Evolutionary conservation across 768 basidiomycete genomes (phyloP).

Genomic region (Lanmaoa pseudosensibilis): DNA sequence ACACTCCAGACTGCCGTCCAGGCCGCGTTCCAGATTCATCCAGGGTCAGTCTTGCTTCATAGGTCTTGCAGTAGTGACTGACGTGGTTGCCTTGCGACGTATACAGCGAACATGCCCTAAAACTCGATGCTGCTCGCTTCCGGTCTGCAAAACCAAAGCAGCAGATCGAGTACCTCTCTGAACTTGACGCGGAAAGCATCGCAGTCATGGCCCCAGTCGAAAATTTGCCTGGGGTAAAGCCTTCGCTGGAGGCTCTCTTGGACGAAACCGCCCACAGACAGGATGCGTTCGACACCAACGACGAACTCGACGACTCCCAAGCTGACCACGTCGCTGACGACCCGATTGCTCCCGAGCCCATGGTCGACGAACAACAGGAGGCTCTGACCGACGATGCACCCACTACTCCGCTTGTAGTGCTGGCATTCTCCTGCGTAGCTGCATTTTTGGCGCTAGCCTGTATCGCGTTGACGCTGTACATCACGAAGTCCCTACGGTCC

Average conservation of each 20-base stretch:
- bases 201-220: constrained; percentile 33
- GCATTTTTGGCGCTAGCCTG: constrained; percentile 27
- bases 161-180: constrained; percentile 32
- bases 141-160: constrained; percentile 32
- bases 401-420: constrained; percentile 13
- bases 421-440: constrained; percentile 28
- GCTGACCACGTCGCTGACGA: neutral
- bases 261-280: constrained; percentile 24
- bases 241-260: constrained; percentile 22
- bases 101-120: constrained; percentile 18
- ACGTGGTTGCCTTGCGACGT: constrained; percentile 11
- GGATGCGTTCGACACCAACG: constrained; percentile 23
- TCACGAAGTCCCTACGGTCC: constrained; percentile 19
- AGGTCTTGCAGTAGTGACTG: constrained; percentile 5
- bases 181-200: constrained; percentile 27
- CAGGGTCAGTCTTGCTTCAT: constrained; percentile 35
- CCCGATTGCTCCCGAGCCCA: neutral
- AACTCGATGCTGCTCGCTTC: constrained; percentile 29
- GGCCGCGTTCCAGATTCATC: constrained; percentile 36
- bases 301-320: neutral
- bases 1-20: constrained; percentile 36
- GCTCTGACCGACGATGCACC: neutral
- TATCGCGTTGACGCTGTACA: constrained; percentile 20
- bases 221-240: constrained; percentile 5
- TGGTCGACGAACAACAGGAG: neutral